Evolutionary conservation across 805 yeast species (phyloP), one percentile per base, ranked within the genome.

Genomic region (Aciculoconidium aculeatum): DNA sequence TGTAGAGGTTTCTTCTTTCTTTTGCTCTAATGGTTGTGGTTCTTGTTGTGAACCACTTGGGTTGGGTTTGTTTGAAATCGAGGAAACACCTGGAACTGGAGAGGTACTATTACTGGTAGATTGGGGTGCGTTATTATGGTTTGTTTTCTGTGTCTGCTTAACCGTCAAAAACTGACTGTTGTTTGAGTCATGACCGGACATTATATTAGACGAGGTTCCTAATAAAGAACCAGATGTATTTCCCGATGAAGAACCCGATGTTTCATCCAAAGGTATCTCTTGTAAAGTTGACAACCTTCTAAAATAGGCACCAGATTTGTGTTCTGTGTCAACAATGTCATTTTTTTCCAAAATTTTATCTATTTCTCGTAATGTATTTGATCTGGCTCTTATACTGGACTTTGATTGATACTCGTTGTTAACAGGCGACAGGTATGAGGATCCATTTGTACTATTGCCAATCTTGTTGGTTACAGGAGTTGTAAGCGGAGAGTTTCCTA

Each of bases 251-350:
- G n/a, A n/a, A n/a, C n/a, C n/a, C n/a, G 32, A 16, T 6, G 31
- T 24, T 30, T 53, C 61, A 28, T 57, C 65, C 3, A 32, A 24
- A 4, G 69, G 69, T 9, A 42, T 39, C 35, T 80, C 87, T 7
- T 76, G 79, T 10, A 80, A 49, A 0, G 80, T 75, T 0, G 85
- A 77, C 21, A 80, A 51, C 36, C 86, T 62, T 42, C 78, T 65
- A 53, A 77, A 76, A 45, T 77, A 77, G 14, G 82, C 84, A 13
- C 72, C 73, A 21, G 74, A 72, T 41, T 67, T 72, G 23, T 61
- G 70, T 25, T 68, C 74, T 2, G 65, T 53, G 30, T 63, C 67
- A 11, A 53, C 63, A 21, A 39, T 47, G 17, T 58, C 67, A 34
- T 50, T 53, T 28, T 55, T 56, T 27, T 62, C 67, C 18, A 61